These are phyloP conservation scores for Apiotrichum porosum DNA, from an alignment of 1,284 basidiomycete genomes.

Conservation along the genomic window DNA sequence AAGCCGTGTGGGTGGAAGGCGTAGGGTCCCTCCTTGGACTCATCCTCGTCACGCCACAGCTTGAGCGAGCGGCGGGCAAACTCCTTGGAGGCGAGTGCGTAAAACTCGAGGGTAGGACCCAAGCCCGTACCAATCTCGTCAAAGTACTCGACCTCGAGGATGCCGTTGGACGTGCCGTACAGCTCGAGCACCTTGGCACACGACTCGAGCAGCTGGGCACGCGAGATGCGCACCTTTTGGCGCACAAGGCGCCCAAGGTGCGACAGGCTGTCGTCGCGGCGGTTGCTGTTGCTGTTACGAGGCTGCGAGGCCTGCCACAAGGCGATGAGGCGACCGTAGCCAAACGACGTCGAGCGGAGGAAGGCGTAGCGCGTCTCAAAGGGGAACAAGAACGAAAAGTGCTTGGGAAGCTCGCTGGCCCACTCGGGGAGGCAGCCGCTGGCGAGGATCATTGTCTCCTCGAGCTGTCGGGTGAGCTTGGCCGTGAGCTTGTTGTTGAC, in stretches of 20 bases:
- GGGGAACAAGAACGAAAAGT: conserved; percentile 97
- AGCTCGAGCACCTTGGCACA: conserved; percentile 96
- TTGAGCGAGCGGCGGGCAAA: conserved; percentile 82
- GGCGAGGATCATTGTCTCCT: conserved; percentile 98
- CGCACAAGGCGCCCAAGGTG: conserved; percentile 87
- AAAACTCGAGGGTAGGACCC: conserved; percentile 98
- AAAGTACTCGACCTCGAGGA: conserved; percentile 97
- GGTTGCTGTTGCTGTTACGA: conserved; percentile 63
- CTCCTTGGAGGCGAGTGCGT: conserved; percentile 86
- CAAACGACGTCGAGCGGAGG: conserved; percentile 94
- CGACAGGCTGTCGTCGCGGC: conserved; percentile 82
- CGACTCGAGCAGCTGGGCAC: conserved; percentile 91
- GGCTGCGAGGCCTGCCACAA: conserved; percentile 80
- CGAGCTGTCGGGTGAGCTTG: conserved; percentile 93
- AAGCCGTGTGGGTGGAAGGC: conserved; percentile 78
- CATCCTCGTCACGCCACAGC: conserved; percentile 84
- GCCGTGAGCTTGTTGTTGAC: conserved; percentile 98
- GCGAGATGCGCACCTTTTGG: conserved; percentile 94
- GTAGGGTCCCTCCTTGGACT: conserved; percentile 59
- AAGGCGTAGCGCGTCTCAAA: conserved; percentile 96
- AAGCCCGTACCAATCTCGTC: conserved; percentile 98
- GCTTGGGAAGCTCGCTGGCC: conserved; percentile 87
- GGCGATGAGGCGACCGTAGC: conserved; percentile 86
- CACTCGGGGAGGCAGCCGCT: conserved; percentile 94
- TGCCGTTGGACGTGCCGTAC: conserved; percentile 80